These are phyloP conservation scores for Colletotrichum orchidophilum DNA, from an alignment of 2,329 filamentous ascomycete genomes.

Conservation along the genomic window DNA sequence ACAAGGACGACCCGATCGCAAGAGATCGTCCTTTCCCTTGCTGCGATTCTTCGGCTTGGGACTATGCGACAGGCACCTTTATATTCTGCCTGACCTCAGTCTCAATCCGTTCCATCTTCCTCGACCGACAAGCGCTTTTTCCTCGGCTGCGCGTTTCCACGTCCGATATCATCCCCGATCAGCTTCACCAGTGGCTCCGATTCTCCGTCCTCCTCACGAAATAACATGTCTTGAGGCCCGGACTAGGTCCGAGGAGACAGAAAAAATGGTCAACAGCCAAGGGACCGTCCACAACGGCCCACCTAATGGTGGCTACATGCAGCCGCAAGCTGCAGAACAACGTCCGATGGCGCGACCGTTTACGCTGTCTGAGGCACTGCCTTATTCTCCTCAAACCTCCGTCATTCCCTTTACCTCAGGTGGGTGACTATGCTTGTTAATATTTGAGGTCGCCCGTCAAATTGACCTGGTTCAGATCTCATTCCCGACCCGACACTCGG, in stretches of 20 bases:
- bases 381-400: conserved; percentile 84
- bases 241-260: conserved; percentile 16
- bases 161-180: conserved; percentile 7
- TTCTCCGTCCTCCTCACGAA: neutral
- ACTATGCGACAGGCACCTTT: neutral
- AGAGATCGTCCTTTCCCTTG: neutral
- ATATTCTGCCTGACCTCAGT: neutral
- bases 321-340: conserved; percentile 27
- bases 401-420: conserved; percentile 82
- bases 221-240: conserved; percentile 28
- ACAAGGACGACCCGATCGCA: conserved; percentile 29
- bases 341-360: conserved; percentile 54
- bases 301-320: conserved; percentile 29
- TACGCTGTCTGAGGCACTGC: conserved; percentile 78
- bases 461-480: conserved; percentile 58
- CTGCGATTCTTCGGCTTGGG: neutral
- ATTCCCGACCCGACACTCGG: conserved; percentile 72
- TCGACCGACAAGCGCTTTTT: neutral
- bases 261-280: conserved; percentile 28
- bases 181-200: conserved; percentile 4
- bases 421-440: conserved; percentile 48
- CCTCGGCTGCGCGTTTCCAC: neutral
- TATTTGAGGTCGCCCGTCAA: too few relatives aligned
- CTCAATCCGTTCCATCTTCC: neutral
- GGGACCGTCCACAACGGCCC: conserved; percentile 30